Evolutionary conservation across 2,329 filamentous ascomycete species (phyloP), one percentile per base, ranked within the genome.

Genomic region (Peltaster fructicola): DNA sequence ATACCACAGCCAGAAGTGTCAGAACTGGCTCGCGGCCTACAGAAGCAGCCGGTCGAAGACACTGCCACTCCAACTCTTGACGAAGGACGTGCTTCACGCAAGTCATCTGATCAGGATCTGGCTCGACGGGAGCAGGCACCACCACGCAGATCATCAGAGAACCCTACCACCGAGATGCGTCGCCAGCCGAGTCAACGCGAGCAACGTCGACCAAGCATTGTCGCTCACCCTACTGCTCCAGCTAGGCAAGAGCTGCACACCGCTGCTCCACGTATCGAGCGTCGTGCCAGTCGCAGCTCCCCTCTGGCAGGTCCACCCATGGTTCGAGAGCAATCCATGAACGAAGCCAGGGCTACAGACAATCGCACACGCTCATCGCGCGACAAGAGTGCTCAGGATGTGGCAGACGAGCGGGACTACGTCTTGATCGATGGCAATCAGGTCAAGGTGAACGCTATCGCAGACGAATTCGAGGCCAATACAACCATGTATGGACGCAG

Each of bases 381-480:
- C 19, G 71, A 76, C 35, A 62, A 64, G 22, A 76, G 74, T 3
- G 81, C 79, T 3, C 79, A 91, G 40, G 85, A 95, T 35, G 72
- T 90, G 23, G 78, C 78, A 1, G 77, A 91, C 39, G 84, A 92
- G 46, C 71, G 85, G 36, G 88, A 95, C 37, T 98, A 95, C 41
- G 85, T 98, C 11, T 63, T 95, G 14, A 80, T 98, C 8, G 88
- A 98, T 55, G 92, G 93, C 57, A 73, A 76, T 36, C 77, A 82
- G 11, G 84, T 98, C 7, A 85, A 95, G 50, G 85, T 98, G 24
- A 95, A 98, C 48, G 88, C 88, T 3, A 76, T 98, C 42, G 88
- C 88, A 12, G 88, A 98, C 50, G 85, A 95, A 52, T 60, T 98
- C 45, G 84, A 81, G 21, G 77, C 82, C 25, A 85, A 78, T 11